These are phyloP conservation scores for Podospora sp. DNA, from an alignment of 495 filamentous ascomycete genomes.

Conservation along the genomic window DNA sequence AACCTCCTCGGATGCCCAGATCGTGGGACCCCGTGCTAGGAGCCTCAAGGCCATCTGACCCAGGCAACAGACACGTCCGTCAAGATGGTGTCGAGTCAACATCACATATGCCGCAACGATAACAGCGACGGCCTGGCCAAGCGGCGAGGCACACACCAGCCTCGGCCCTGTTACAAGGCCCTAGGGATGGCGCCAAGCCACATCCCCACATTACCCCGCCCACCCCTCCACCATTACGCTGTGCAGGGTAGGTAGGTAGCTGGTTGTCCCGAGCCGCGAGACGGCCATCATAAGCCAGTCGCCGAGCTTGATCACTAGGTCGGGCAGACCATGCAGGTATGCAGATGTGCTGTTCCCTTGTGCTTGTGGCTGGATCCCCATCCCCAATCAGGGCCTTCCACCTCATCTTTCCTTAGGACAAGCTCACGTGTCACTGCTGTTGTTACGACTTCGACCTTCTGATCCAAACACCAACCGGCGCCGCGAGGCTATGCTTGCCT, in stretches of 20 bases:
- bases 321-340: constrained; percentile 4
- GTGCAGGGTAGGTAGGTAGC: not conserved
- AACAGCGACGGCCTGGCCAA: not conserved
- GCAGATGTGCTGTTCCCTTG: constrained; percentile 17
- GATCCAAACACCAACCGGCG: not conserved
- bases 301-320: constrained; percentile 12
- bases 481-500: not conserved
- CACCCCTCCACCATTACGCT: constrained; percentile 12
- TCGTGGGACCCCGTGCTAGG: not conserved
- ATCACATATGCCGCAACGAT: constrained; percentile 6
- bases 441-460: not conserved
- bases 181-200: constrained; percentile 9
- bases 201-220: constrained; percentile 14
- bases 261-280: constrained; percentile 13
- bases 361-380: constrained; percentile 15
- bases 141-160: not conserved
- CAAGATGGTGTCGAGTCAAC: constrained; percentile 9
- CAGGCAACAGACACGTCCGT: not conserved
- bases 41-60: constrained; percentile 15
- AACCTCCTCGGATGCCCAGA: not conserved
- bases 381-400: constrained; percentile 8
- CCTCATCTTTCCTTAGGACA: not conserved
- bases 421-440: not conserved
- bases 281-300: constrained; percentile 8
- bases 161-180: not conserved